phyloP scores from a whole-genome alignment of 2,329 filamentous ascomycete genomes.

The Helminthosporium solani region DNA sequence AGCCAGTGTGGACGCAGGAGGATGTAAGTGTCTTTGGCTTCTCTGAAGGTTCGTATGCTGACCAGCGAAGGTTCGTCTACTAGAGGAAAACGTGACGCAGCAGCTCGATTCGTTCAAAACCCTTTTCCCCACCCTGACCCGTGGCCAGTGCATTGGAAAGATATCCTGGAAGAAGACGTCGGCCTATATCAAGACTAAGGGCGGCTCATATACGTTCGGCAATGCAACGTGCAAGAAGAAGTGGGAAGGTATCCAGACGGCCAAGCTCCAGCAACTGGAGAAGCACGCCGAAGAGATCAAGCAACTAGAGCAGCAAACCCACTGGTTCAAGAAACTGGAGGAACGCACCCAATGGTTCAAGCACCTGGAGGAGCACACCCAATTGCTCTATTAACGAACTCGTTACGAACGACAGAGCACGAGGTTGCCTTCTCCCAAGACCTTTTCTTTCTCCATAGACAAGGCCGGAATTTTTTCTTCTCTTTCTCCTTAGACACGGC shows the following conservation, averaged over 20 bases:
- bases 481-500: not conserved
- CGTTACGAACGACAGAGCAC: not conserved
- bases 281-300: not conserved
- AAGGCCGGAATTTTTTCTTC: not conserved
- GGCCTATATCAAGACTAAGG: slow-evolving; percentile 53
- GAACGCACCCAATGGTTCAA: too few relatives aligned
- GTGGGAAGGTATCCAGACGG: slow-evolving; percentile 50
- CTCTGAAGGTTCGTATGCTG: slow-evolving; percentile 4
- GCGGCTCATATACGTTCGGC: slow-evolving; percentile 61
- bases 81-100: slow-evolving; percentile 22
- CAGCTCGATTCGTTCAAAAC: slow-evolving; percentile 24
- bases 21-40: slow-evolving; percentile 59
- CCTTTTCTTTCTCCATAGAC: not conserved
- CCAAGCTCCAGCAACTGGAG: not conserved
- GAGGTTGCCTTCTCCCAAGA: not conserved
- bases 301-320: too few relatives aligned
- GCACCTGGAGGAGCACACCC: too few relatives aligned
- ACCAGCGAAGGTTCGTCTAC: slow-evolving; percentile 24
- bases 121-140: slow-evolving; percentile 7
- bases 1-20: slow-evolving; percentile 61
- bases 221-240: slow-evolving; percentile 64
- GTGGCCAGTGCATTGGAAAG: slow-evolving; percentile 38
- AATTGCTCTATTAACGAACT: too few relatives aligned
- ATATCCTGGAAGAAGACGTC: slow-evolving; percentile 62
- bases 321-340: too few relatives aligned